A percentile compares a stretch with the other conserved stretches of the same genome.
These are phyloP conservation scores for Diaporthe nobilis DNA, from an alignment of 2,329 filamentous ascomycete genomes.

Conservation along the genomic window DNA sequence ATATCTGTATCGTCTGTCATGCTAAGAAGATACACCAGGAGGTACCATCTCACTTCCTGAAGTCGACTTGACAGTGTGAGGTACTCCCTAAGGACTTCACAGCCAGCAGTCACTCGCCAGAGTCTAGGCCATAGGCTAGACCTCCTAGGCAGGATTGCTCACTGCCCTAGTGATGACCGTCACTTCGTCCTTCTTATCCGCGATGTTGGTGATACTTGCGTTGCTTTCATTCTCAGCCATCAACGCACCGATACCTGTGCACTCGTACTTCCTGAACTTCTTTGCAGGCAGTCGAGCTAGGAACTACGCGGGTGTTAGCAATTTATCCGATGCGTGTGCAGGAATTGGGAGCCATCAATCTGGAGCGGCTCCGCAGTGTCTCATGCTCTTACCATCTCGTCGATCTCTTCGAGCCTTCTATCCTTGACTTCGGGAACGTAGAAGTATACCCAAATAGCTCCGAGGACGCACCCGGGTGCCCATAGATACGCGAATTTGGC, in stretches of 20 bases:
- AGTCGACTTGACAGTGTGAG: no score
- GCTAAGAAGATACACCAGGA: background rate
- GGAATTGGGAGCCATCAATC: background rate
- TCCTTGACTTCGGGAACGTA: constrained; percentile 85
- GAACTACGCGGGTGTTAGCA: constrained; percentile 37
- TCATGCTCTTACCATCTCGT: constrained; percentile 63
- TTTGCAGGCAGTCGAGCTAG: constrained; percentile 56
- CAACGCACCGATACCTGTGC: constrained; percentile 41
- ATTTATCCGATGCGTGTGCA: background rate
- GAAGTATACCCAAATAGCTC: constrained; percentile 49
- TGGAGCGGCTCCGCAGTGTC: no score
- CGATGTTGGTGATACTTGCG: background rate
- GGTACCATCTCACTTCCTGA: background rate
- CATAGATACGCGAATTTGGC: background rate
- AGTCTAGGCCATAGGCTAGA: no score
- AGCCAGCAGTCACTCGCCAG: no score
- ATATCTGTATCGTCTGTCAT: background rate
- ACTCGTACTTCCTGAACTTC: constrained; percentile 57
- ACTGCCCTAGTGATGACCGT: background rate
- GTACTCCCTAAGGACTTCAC: background rate
- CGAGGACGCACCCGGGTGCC: background rate
- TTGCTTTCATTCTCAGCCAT: background rate
- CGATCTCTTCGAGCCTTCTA: constrained; percentile 77
- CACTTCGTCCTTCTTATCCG: constrained; percentile 11
- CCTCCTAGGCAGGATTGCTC: background rate